Base-by-base conservation (phyloP, 805 yeast species). In the Cephaloascus albidus region DNA sequence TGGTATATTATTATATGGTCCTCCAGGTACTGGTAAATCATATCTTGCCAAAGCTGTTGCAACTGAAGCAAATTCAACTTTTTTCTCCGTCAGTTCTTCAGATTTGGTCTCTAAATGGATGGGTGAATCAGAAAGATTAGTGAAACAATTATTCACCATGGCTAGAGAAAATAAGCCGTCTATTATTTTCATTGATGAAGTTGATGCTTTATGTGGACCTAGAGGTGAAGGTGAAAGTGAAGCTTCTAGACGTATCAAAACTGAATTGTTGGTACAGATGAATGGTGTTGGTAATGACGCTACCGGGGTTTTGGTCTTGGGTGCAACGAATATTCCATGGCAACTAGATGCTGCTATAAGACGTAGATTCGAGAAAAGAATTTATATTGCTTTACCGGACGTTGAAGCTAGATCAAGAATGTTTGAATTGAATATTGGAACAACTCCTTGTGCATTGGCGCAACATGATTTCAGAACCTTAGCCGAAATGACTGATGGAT, bases 291-390 rank as follows among this genome's bases (percentile, higher is more conserved):
- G 98, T 14, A 89, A 87, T 56, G 97, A 93, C 56, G 67, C 96
- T 1, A 72, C 73, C 36, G 98, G 98, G 6, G 97, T 93, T 2
- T 67, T 93, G 28, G 97, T 93, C 1, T 68, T 93, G 38, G 98
- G 98, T 20, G 98, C 98, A 2, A 93, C 98, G 5, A 93, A 93
- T 59, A 93, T 93, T 44, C 98, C 98, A 16, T 93, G 98, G 98
- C 97, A 90, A 64, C 70, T 93, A 49, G 98, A 93, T 60, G 87
- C 97, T 36, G 99, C 98, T 5, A 86, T 93, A 36, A 76, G 98
- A 60, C 81, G 99, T 65, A 81, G 98, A 60, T 93, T 93, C 53
- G 98, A 93, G 60, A 78, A 84, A 49, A 79, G 98, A 63, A 93
- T 93, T 43, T 93, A 93, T 57, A 93, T 93, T 45, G 83, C 98